These are phyloP conservation scores for Plasmodium coatneyi DNA, from an alignment of 169 alveolate genomes.

Conservation along the genomic window DNA sequence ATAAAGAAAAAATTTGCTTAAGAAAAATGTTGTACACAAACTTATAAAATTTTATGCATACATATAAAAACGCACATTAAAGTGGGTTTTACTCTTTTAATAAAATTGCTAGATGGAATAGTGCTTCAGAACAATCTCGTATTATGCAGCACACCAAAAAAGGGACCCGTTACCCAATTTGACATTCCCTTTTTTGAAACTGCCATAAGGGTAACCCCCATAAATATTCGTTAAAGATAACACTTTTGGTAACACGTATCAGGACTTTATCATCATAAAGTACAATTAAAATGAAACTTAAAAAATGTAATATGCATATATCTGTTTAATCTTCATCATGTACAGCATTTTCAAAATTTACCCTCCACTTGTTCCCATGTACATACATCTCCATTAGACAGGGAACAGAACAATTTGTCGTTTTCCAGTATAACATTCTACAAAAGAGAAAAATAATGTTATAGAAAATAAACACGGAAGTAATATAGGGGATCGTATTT, in stretches of 20 bases:
- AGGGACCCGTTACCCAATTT: neutral
- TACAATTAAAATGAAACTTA: neutral
- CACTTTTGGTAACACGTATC: neutral
- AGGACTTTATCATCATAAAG: neutral
- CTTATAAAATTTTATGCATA: neutral
- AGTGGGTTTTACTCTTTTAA: neutral
- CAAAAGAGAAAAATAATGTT: conserved; percentile 1
- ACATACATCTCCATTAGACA: conserved; percentile 39
- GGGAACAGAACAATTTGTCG: conserved; percentile 41
- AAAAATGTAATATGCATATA: neutral
- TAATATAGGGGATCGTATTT: neutral
- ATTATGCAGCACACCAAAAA: neutral
- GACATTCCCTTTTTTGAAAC: neutral
- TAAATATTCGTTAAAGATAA: neutral
- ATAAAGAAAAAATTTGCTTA: neutral
- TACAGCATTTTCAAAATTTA: neutral
- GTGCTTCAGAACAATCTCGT: neutral
- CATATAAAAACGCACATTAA: neutral
- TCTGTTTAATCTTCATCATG: neutral
- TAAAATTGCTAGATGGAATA: neutral
- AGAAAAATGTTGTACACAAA: neutral
- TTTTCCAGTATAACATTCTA: conserved; percentile 56
- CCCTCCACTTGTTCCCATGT: conserved; percentile 36
- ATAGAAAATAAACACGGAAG: conserved; percentile 3
- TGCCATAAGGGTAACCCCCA: neutral